Evolutionary conservation across 2,329 filamentous ascomycete species (phyloP), one percentile per base, ranked within the genome.

Genomic region (Fusarium veterinarium): DNA sequence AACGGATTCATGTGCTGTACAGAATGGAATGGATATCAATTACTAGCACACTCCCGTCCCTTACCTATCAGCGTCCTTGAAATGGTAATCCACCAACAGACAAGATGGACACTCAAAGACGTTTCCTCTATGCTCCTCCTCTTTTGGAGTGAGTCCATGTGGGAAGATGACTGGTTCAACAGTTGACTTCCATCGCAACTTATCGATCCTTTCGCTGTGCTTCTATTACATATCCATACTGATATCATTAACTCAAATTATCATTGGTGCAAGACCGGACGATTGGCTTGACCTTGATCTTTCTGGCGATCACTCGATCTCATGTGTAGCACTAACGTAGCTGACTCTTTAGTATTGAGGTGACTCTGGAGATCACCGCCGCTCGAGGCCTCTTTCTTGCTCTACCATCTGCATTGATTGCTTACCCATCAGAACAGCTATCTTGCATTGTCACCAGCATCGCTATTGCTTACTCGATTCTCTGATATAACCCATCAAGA

Each of bases 111-210:
- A 35, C 59, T 48, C 17, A 64, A 69, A 57, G 53, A 42, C 31
- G 56, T 49, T 62, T 38, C 41, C 51, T 49, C 46, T 28, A 48
- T 42, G 42, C 40, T 64, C 51, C 52, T 52, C 31, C 40, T 68
- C 51, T 46, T 57, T 55, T 38, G 52, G 33, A 48, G 46, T 33
- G 46, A 71, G 65, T 60, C 58, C 72, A 74, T 71, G 68, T 74
- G 64, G 58, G 64, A 49, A n/a, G 44, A 45, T 61, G 60, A 53
- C 71, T 69, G 60, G 60, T 52, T 44, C 38, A 49, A 40, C 49
- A 53, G 19, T 40, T 38, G 25, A 53, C 23, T 53, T 38, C 30
- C 30, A 23, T 33, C 14, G 14, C 45, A 40, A 30, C 59, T 42
- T 60, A 63, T 72, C 60, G 37, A 69, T 51, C 68, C 40, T 38